Evolutionary conservation across 1,284 basidiomycete species (phyloP), one percentile per base, ranked within the genome.

Genomic region (Xanthoconium separans): DNA sequence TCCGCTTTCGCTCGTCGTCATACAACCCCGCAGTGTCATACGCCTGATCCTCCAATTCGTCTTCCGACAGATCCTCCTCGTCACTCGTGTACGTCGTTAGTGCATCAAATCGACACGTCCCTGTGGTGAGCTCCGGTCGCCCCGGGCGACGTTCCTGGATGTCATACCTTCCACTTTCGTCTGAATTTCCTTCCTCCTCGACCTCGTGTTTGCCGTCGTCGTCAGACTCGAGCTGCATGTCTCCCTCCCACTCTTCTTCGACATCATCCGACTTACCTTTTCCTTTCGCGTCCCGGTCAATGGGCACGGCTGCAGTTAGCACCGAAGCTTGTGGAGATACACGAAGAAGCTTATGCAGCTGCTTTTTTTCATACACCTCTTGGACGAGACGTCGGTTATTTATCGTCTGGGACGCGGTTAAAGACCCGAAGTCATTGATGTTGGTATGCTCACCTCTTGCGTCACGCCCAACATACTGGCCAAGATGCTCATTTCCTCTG

Each of bases 381-480:
- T 82, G 78, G 7, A 92, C 82, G 16, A 89, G 72, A 51, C 73
- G 74, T 31, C 89, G 81, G 62, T 88, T 87, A 53, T 86, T 87
- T 52, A 91, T 80, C 3, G 84, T 87, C 87, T 91, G 16, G 42
- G 54, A 52, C 46, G 54, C 40, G 45, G 56, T 63, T 29, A 55
- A 47, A 24, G 40, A 37, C 40, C 15, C 9, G 13, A 29, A 24
- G 54, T 61, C 24, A 51, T 43, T 31, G n/a, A 15, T 5, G 33
- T 30, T 24, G 29, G 13, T 47, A 33, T 29, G 65, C 83, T 62
- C 57, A 92, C 91, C 76, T 94, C 89, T 64, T 89, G 86, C 1
- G 89, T 87, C 6, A 96, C 82, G 33, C 89, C 89, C 75, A 97
- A 78, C 24, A 97, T 84, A 45, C 80, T 86, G 3, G 85, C 83